Base-by-base conservation (phyloP, 768 basidiomycete genomes). In the Xanthoconium stramineum region DNA sequence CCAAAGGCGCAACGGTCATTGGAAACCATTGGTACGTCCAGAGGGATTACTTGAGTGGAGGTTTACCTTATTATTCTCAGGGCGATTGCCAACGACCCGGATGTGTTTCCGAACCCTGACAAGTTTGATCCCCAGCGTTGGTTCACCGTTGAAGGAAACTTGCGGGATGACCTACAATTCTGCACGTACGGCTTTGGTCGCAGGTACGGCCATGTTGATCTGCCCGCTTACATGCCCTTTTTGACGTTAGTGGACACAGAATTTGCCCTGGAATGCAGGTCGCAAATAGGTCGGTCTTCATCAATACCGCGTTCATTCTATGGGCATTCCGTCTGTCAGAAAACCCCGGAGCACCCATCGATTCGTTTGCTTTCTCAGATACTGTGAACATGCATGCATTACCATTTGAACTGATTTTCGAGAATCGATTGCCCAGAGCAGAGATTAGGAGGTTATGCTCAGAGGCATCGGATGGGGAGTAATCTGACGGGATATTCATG, bases 301-400 rank as follows among this genome's bases (percentile, higher is more conserved):
- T 88, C 46, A 87, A 83, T 60, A 80, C 83, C 0, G 82, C 84
- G 0, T 71, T 85, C 17, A 66, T 83, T 10, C 75, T 85, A 11
- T 87, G 85, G 83, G 79, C 84, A 0, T 88, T 87, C 72, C 75
- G 68, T 0, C 68, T 88, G 32, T 72, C 68, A 5, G 63, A 78
- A 32, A 80, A 84, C 55, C 76, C 79, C 0, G 60, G 66, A 3
- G 66, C 72, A 3, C 83, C 83, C 0, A 85, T 89, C 52, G 82
- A 89, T 65, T 75, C 79, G 7, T 69, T 80, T 35, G 83, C 77
- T 0, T 85, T 88, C 64, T 81, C 81, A 0, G 81, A 64, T 11
- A 40, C 58, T 5, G 56, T 39, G 24, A 64, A 50, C 12, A 44
- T 55, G 12, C 55, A 57, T 2, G 49, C 53, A 2, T 12, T 53